Evolutionary conservation across 176 grass and related monocot species (phyloP).

Genomic region (Lolium rigidum): DNA sequence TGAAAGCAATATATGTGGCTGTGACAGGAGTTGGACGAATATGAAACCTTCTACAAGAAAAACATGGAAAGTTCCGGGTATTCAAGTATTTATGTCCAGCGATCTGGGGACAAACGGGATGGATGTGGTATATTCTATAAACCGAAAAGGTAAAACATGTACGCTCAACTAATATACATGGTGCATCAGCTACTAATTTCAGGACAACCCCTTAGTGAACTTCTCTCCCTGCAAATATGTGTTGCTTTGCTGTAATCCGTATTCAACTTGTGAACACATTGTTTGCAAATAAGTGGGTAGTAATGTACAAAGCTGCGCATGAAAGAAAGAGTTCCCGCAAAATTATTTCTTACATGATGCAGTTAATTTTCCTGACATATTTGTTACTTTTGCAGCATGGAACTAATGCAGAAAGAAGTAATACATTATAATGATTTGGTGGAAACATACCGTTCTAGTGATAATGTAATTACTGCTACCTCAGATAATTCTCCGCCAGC

Average conservation of each 20-base stretch:
- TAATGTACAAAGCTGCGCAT: conserved; percentile 21
- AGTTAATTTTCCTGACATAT: not conserved
- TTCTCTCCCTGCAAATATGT: conserved; percentile 13
- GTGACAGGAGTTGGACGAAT: conserved; percentile 90
- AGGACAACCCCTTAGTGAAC: conserved; percentile 16
- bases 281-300: conserved; percentile 13
- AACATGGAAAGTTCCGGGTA: conserved; percentile 90
- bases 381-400: conserved; percentile 65
- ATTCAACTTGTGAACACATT: conserved; percentile 10
- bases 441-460: conserved; percentile 52
- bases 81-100: conserved; percentile 87
- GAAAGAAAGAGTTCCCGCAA: not conserved
- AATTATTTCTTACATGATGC: not conserved
- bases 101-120: conserved; percentile 82
- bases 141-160: conserved; percentile 55
- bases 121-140: conserved; percentile 98
- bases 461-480: conserved; percentile 38
- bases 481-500: conserved; percentile 50
- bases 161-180: not conserved
- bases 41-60: conserved; percentile 85
- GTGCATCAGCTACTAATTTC: not conserved
- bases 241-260: conserved; percentile 7
- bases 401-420: conserved; percentile 80
- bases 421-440: conserved; percentile 97
- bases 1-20: conserved; percentile 44